Percentiles rank a stretch among this genome's conserved stretches.
Evolutionary conservation across 2,329 filamentous ascomycete genomes (phyloP).

Genomic region (Penicillium brasilianum): DNA sequence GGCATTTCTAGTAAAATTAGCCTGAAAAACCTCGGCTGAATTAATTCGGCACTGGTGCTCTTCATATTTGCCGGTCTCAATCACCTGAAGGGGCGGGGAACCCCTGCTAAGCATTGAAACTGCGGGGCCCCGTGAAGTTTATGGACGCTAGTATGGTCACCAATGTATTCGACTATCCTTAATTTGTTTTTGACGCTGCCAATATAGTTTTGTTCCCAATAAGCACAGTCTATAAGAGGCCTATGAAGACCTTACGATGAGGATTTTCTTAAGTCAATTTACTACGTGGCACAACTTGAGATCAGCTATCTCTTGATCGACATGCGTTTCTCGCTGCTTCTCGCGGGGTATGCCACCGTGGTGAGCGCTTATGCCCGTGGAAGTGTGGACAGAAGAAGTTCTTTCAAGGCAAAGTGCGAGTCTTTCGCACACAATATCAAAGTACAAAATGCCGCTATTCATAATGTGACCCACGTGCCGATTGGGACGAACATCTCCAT

Average conservation of each 20-base stretch:
- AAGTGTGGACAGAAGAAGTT: not conserved
- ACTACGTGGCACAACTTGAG: not conserved
- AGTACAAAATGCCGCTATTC: not conserved
- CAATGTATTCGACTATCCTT: not conserved
- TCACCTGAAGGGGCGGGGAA: not conserved
- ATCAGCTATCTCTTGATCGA: not conserved
- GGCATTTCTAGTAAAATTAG: not conserved
- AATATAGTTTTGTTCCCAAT: not conserved
- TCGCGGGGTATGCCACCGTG: not conserved
- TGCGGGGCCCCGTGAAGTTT: not conserved
- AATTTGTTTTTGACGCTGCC: not conserved
- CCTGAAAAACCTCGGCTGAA: not conserved
- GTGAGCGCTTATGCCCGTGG: not conserved
- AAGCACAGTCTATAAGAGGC: not conserved
- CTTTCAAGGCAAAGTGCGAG: not conserved
- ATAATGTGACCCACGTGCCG: not conserved
- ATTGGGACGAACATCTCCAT: conserved; percentile 3
- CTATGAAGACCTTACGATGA: not conserved
- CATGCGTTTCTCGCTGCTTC: not conserved
- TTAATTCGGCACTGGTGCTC: not conserved
- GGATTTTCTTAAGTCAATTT: not conserved
- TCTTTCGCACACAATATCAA: not conserved
- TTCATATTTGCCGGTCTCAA: not conserved
- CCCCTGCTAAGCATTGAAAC: not conserved
- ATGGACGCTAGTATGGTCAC: not conserved